phyloP scores from a whole-genome alignment of 2,329 filamentous ascomycete genomes.

The Aspergillus sclerotialis region DNA sequence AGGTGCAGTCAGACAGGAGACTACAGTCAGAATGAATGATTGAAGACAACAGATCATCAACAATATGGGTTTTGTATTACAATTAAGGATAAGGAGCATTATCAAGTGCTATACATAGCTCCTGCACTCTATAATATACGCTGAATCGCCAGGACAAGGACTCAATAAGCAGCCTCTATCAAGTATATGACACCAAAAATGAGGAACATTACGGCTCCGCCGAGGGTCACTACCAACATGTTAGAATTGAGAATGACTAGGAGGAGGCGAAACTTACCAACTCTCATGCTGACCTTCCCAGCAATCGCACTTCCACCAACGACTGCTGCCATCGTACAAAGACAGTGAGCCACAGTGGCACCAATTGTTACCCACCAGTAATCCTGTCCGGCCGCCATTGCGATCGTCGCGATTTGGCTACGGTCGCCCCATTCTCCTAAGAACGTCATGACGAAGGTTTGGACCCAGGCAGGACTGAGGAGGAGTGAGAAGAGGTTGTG shows the following conservation, averaged over 20 bases:
- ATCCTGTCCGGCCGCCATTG: constrained; percentile 96
- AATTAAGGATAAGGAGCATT: neutral
- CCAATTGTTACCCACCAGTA: constrained; percentile 98
- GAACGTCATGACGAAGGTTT: constrained; percentile 99
- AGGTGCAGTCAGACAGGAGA: no score
- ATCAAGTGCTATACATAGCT: neutral
- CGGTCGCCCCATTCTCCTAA: constrained; percentile 96
- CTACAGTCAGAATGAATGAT: no score
- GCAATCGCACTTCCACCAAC: constrained; percentile 89
- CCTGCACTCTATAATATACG: neutral
- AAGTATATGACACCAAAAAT: constrained; percentile 89
- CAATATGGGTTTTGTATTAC: no score
- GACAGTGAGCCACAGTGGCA: constrained; percentile 74
- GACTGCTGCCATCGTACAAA: constrained; percentile 87
- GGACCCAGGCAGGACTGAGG: constrained; percentile 93
- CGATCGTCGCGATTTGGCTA: constrained; percentile 96
- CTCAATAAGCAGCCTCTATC: constrained; percentile 63
- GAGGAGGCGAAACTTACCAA: constrained; percentile 63
- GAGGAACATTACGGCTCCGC: constrained; percentile 83
- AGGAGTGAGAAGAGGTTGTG: constrained; percentile 82
- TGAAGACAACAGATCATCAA: no score
- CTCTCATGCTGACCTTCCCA: constrained; percentile 86
- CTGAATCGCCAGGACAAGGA: constrained; percentile 1
- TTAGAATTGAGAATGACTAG: constrained; percentile 16
- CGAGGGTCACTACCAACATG: constrained; percentile 66